A percentile compares a stretch with the other conserved stretches of the same genome.
These are phyloP conservation scores for Penicillium sp. DNA, from an alignment of 2,329 filamentous ascomycete species.

Conservation along the genomic window DNA sequence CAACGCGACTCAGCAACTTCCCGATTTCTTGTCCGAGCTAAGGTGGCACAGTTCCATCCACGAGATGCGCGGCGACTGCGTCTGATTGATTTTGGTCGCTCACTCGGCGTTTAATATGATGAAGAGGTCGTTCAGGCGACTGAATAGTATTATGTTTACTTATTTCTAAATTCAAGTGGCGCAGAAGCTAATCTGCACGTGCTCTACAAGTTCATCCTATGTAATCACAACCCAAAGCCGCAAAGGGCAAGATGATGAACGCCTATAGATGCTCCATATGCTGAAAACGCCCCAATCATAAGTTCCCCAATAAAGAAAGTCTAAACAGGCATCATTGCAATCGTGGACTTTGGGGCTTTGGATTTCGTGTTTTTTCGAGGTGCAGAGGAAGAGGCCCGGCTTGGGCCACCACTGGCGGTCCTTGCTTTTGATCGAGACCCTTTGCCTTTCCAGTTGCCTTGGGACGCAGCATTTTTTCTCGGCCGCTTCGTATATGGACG, in stretches of 20 bases:
- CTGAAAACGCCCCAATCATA: conserved; percentile 11
- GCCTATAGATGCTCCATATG: conserved; percentile 16
- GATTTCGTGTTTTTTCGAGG: conserved; percentile 23
- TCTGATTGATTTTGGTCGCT: conserved; percentile 49
- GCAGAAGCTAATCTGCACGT: no score
- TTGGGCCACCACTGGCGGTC: conserved; percentile 15
- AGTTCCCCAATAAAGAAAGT: conserved; percentile 5
- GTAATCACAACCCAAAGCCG: conserved; percentile 1
- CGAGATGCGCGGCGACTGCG: conserved; percentile 49
- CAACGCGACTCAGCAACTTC: conserved; percentile 48
- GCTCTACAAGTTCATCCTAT: conserved; percentile 4
- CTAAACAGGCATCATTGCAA: conserved; percentile 38
- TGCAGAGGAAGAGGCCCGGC: conserved; percentile 15
- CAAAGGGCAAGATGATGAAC: conserved; percentile 8
- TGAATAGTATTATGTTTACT: conserved; percentile 15
- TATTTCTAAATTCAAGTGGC: conserved; percentile 10
- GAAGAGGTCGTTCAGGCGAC: background rate
- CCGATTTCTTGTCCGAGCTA: conserved; percentile 50
- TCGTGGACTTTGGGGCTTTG: conserved; percentile 26
- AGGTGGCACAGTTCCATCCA: conserved; percentile 52
- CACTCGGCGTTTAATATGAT: conserved; percentile 24
- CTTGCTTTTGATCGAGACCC: conserved; percentile 22
- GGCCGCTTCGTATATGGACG: conserved; percentile 23
- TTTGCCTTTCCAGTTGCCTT: conserved; percentile 22
- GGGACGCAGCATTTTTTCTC: conserved; percentile 22